Evolutionary conservation across 1,284 basidiomycete species (phyloP).

Genomic region (Cutaneotrichosporon arboriforme): DNA sequence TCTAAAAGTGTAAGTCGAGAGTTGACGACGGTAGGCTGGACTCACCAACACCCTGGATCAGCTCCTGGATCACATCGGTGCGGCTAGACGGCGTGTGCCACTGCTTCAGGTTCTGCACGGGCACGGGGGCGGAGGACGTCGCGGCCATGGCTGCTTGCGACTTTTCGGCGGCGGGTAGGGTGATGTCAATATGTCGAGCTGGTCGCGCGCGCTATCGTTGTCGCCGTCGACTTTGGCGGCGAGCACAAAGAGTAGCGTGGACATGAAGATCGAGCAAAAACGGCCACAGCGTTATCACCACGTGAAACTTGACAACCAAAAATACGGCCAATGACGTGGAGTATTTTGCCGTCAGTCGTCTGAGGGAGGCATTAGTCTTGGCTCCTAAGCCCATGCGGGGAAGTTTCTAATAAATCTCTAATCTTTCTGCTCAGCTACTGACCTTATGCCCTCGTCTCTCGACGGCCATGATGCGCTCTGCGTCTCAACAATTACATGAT

Average conservation of each 20-base stretch:
- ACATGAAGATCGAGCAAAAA: not conserved
- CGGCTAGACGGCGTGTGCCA: constrained; percentile 61
- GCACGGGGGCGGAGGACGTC: constrained; percentile 27
- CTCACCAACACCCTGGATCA: constrained; percentile 86
- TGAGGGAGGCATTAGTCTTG: too few relatives aligned
- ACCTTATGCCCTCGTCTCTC: too few relatives aligned
- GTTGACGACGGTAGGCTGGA: constrained; percentile 7
- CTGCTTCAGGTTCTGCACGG: constrained; percentile 35
- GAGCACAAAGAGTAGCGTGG: not conserved
- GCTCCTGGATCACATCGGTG: constrained; percentile 77
- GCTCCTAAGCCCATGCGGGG: too few relatives aligned
- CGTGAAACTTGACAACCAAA: too few relatives aligned
- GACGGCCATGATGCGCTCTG: too few relatives aligned
- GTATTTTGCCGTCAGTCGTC: too few relatives aligned
- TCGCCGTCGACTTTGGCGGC: not conserved
- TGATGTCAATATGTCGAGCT: not conserved
- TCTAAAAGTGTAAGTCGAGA: constrained; percentile 53
- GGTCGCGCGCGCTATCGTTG: constrained; percentile 2
- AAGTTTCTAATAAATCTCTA: too few relatives aligned
- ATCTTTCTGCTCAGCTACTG: too few relatives aligned
- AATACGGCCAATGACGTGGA: too few relatives aligned
- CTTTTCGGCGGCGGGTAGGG: constrained; percentile 7
- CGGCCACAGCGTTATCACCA: not conserved
- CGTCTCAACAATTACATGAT: not conserved
- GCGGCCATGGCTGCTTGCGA: constrained; percentile 29